Evolutionary conservation across 208 protist genomes (phyloP).

Genomic region (Leishmania turanica): DNA sequence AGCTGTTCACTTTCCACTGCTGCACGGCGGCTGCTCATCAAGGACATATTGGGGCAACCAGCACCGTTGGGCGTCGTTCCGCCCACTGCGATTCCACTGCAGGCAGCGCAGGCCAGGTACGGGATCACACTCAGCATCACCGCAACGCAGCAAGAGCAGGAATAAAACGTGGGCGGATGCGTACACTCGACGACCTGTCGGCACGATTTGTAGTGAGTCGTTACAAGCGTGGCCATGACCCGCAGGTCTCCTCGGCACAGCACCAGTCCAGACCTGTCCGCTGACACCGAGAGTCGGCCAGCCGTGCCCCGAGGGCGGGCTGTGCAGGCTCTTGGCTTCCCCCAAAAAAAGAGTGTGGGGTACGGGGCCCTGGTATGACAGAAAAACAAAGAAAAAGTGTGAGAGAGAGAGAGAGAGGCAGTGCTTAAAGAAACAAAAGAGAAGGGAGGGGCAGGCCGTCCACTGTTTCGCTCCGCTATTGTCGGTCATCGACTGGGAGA

Average conservation of each 20-base stretch:
- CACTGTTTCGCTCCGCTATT: background rate
- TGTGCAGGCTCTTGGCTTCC: background rate
- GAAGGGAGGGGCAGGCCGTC: background rate
- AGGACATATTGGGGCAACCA: background rate
- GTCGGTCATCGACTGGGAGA: background rate
- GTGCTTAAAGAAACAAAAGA: background rate
- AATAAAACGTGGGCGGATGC: background rate
- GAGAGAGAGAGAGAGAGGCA: background rate
- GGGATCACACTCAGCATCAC: background rate
- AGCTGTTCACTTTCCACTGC: background rate
- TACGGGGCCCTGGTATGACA: background rate
- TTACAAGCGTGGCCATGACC: background rate
- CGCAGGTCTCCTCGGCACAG: background rate
- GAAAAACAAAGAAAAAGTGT: background rate
- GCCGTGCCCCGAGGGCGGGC: background rate
- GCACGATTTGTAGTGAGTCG: background rate
- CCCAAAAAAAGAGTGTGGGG: background rate
- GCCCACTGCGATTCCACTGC: background rate
- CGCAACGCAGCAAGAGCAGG: background rate
- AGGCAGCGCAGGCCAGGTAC: background rate
- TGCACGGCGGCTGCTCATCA: background rate
- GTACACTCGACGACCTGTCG: background rate
- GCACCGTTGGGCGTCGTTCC: background rate
- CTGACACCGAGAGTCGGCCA: background rate
- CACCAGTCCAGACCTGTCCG: background rate